phyloP scores from a whole-genome alignment of 2,329 filamentous ascomycete species.

The Dryadomyces quercus-mongolicae region DNA sequence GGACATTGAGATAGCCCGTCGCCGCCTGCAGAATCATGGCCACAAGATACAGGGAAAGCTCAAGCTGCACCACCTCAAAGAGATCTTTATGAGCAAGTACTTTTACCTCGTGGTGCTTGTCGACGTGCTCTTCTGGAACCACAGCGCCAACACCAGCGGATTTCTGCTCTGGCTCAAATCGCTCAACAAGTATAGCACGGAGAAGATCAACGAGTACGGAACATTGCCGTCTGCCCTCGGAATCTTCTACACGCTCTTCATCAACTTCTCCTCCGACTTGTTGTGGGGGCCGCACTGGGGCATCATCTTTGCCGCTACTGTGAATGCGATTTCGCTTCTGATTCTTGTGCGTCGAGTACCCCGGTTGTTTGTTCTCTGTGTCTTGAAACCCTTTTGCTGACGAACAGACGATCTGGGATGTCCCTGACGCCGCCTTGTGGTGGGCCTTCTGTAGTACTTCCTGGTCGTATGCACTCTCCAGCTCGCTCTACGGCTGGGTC shows the following conservation, averaged over 20 bases:
- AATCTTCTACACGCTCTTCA: conserved; percentile 42
- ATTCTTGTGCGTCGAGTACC: conserved; percentile 25
- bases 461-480: conserved; percentile 37
- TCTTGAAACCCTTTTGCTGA: no score
- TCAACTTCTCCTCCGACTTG: conserved; percentile 43
- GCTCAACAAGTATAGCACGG: conserved; percentile 16
- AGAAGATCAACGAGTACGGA: conserved; percentile 6
- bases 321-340: conserved; percentile 39
- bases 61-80: conserved; percentile 17
- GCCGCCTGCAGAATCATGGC: conserved; percentile 22
- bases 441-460: conserved; percentile 39
- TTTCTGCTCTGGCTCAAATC: conserved; percentile 49
- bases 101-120: conserved; percentile 38
- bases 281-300: conserved; percentile 40
- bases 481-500: conserved; percentile 43
- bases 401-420: conserved; percentile 30
- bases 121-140: conserved; percentile 46
- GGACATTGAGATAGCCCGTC: conserved; percentile 22
- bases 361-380: background rate
- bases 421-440: conserved; percentile 41
- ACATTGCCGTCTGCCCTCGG: conserved; percentile 26
- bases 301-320: conserved; percentile 36
- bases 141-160: conserved; percentile 30
- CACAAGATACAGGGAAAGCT: conserved; percentile 26
- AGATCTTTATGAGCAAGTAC: conserved; percentile 21